Evolutionary conservation across 164 flowering plant genomes (phyloP).

Genomic region (Umbellularia californica): DNA sequence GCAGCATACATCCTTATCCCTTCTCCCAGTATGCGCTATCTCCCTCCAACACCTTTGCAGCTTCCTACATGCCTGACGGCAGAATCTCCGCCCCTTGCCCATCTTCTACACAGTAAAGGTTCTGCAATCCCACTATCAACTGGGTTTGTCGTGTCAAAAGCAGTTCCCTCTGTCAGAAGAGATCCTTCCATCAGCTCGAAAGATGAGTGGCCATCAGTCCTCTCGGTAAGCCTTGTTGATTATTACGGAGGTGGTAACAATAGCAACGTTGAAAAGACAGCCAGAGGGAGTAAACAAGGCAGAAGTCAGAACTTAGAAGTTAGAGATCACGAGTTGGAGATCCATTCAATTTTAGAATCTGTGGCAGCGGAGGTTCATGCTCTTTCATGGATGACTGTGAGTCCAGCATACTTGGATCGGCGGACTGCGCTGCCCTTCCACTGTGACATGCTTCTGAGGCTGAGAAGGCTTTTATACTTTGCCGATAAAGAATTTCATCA

Average conservation of each 20-base stretch:
- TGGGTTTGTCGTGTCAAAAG: conserved; percentile 85
- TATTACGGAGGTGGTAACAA: conserved; percentile 63
- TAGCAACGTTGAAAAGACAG: conserved; percentile 46
- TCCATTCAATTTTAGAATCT: conserved; percentile 62
- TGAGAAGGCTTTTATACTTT: conserved; percentile 84
- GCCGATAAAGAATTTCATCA: conserved; percentile 73
- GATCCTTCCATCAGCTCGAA: conserved; percentile 37
- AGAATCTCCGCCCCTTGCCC: conserved; percentile 97
- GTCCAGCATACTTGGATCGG: conserved; percentile 84
- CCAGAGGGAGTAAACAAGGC: conserved; percentile 48
- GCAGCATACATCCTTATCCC: conserved; percentile 75
- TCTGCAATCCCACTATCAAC: conserved; percentile 87
- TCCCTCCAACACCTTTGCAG: conserved; percentile 78
- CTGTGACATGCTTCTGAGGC: conserved; percentile 86
- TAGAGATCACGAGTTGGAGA: conserved; percentile 58
- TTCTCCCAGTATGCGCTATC: conserved; percentile 84
- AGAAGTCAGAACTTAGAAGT: conserved; percentile 38
- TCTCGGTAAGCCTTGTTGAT: conserved; percentile 79
- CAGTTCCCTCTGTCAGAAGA: conserved; percentile 74
- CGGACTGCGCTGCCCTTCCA: conserved; percentile 88
- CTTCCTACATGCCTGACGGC: conserved; percentile 93
- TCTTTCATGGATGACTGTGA: conserved; percentile 93
- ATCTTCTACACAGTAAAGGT: conserved; percentile 96
- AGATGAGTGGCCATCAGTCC: conserved; percentile 91
- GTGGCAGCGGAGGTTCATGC: conserved; percentile 93